Conservation (phyloP, 78 protist genomes). For the Dictyostelium intermedium region DNA sequence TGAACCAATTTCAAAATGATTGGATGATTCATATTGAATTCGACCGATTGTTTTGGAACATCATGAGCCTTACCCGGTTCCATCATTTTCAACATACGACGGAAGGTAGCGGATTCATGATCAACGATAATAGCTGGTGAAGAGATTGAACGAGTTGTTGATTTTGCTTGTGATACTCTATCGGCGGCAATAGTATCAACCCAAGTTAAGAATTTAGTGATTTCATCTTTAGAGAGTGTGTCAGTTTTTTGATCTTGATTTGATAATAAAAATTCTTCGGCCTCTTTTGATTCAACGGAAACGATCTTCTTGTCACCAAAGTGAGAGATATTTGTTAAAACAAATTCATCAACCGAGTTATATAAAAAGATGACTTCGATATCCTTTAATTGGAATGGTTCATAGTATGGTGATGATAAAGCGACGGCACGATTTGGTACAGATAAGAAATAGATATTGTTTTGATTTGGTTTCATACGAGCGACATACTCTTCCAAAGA, state of each 20-base stretch:
- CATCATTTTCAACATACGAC: conserved; percentile 84
- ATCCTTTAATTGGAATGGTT: conserved; percentile 86
- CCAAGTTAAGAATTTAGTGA: conserved; percentile 30
- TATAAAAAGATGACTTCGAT: conserved; percentile 88
- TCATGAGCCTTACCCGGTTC: conserved; percentile 55
- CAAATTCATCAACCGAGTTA: conserved; percentile 90
- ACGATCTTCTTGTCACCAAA: conserved; percentile 82
- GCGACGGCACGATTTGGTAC: conserved; percentile 86
- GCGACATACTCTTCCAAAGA: conserved; percentile 87
- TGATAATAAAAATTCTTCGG: conserved; percentile 27
- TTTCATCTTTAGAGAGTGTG: conserved; percentile 22
- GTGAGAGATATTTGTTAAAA: conserved; percentile 71
- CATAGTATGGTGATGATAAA: conserved; percentile 90
- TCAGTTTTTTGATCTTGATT: conserved; percentile 18
- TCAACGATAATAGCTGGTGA: conserved; percentile 70
- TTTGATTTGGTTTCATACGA: conserved; percentile 88
- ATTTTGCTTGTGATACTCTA: conserved; percentile 15
- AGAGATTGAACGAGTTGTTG: conserved; percentile 52
- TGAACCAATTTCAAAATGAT: conserved; percentile 72
- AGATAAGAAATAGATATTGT: conserved; percentile 88
- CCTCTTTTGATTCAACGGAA: conserved; percentile 72
- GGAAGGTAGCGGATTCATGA: conserved; percentile 77
- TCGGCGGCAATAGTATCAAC: conserved; percentile 4
- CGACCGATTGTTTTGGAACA: conserved; percentile 72
- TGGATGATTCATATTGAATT: conserved; percentile 91